These are phyloP conservation scores for Trichoderma breve DNA, from an alignment of 2,329 filamentous ascomycete genomes.

Conservation along the genomic window DNA sequence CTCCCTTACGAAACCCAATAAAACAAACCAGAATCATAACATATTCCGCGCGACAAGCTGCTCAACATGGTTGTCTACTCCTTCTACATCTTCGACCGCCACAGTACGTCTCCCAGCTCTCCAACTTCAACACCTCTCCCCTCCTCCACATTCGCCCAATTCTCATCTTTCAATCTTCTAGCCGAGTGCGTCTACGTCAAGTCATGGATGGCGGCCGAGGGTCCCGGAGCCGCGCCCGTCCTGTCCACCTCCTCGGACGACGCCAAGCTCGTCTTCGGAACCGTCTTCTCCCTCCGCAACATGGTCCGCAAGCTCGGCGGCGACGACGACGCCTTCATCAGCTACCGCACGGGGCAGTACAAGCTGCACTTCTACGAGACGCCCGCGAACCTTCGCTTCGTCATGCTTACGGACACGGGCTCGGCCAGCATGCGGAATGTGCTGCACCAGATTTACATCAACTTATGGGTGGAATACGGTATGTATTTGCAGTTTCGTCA, in stretches of 20 bases:
- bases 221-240: slow-evolving; percentile 15
- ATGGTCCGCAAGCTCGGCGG: slow-evolving; percentile 96
- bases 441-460: slow-evolving; percentile 97
- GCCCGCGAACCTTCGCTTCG: slow-evolving; percentile 90
- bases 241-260: slow-evolving; percentile 61
- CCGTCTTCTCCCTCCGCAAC: slow-evolving; percentile 92
- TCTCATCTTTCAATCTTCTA: slow-evolving; percentile 40
- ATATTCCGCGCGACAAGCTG: neutral
- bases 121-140: neutral
- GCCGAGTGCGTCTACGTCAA: slow-evolving; percentile 97
- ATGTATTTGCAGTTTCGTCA: slow-evolving; percentile 26
- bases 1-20: neutral
- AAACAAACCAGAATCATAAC: neutral
- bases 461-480: slow-evolving; percentile 96
- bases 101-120: slow-evolving; percentile 63
- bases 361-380: slow-evolving; percentile 99
- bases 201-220: slow-evolving; percentile 64
- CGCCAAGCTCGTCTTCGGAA: slow-evolving; percentile 95
- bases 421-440: slow-evolving; percentile 90
- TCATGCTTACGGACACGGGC: slow-evolving; percentile 90
- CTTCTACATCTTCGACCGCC: slow-evolving; percentile 98
- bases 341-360: slow-evolving; percentile 90
- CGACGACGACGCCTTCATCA: slow-evolving; percentile 91
- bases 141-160: neutral
- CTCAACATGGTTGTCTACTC: slow-evolving; percentile 85